Conservation (phyloP, 805 yeast genomes). For the Saturnispora sanitii region DNA sequence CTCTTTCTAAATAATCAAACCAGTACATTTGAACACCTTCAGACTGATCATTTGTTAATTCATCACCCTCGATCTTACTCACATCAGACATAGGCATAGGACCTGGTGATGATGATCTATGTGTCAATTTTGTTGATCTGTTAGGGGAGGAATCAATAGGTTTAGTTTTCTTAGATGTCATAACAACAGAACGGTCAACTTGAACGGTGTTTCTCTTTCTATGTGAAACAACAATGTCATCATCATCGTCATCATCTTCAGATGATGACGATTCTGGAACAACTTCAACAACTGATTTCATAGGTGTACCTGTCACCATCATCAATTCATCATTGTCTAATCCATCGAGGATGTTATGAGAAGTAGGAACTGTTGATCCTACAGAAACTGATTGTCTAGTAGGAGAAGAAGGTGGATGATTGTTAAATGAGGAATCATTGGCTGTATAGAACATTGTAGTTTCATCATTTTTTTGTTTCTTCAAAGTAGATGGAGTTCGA, state of each 20-base stretch:
- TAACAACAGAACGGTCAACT: constrained; percentile 33
- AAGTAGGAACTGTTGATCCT: constrained; percentile 10
- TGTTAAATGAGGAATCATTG: constrained; percentile 17
- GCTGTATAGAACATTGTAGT: constrained; percentile 16
- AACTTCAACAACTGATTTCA: not conserved
- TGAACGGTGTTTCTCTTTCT: constrained; percentile 39
- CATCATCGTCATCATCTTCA: constrained; percentile 43
- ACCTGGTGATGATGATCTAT: constrained; percentile 20
- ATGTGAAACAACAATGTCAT: constrained; percentile 41
- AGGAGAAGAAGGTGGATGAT: constrained; percentile 26
- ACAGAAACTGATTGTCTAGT: too few species aligned
- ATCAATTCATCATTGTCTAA: constrained; percentile 5
- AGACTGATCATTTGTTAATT: constrained; percentile 26
- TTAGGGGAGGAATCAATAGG: constrained; percentile 23
- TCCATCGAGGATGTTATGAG: constrained; percentile 9
- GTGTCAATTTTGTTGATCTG: constrained; percentile 9
- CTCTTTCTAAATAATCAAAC: constrained; percentile 81
- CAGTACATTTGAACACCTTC: constrained; percentile 62
- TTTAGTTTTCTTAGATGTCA: constrained; percentile 26
- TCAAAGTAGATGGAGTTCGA: constrained; percentile 16
- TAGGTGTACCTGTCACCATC: constrained; percentile 7
- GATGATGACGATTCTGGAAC: constrained; percentile 14
- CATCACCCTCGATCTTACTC: constrained; percentile 27
- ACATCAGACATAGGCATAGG: constrained; percentile 18
- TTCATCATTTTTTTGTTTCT: constrained; percentile 11